Base-by-base conservation (phyloP, 257 asterid species). In the Nicotiana sylvestris region DNA sequence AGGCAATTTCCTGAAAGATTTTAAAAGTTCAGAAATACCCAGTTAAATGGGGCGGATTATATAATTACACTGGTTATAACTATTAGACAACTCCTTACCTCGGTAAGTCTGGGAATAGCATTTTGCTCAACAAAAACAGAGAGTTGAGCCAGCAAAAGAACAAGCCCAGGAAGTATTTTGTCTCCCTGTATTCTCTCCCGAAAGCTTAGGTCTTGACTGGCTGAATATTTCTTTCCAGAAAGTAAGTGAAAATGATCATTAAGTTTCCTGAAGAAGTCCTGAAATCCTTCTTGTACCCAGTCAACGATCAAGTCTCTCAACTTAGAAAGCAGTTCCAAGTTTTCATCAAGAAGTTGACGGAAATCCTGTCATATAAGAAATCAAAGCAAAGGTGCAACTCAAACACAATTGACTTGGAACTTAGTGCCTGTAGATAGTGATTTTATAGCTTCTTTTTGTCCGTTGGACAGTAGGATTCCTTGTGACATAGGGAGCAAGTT, bases 211-310 rank as follows among this genome's bases (percentile, higher is more conserved):
- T 88, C 93, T 84, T 85, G 90, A 82, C 87, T 84, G 49, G 88
- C 88, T 81, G 89, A 57, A 83, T 84, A 83, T 81, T 86, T 90
- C 91, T 92, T 93, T 81, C 99, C 98, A 1, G 92, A 93, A 61
- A 94, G 93, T 85, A 90, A 66, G 90, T 87, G 87, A 88, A 96
- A 96, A 83, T 90, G 88, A 67, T 83, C 86, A 82, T 89, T 84
- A 82, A 96, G 98, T 85, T 89, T 91, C 85, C 83, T 81, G 89
- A 96, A 94, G 90, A 96, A 94, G 86, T 91, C 90, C 88, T 93
- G 99, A 90, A 94, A 93, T 74, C 99, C 99, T 91, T 94, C 97
- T 88, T 89, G 97, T 81, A 96, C 94, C 97, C 98, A 92, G 83
- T 88, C 92, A 70, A 90, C 78, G 76, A 88, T 90, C 64, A 82